A percentile compares a stretch with the other conserved stretches of the same genome.
Conservation (phyloP, 2,329 filamentous ascomycete genomes). For the Arthrobotrys sphaeroides region DNA sequence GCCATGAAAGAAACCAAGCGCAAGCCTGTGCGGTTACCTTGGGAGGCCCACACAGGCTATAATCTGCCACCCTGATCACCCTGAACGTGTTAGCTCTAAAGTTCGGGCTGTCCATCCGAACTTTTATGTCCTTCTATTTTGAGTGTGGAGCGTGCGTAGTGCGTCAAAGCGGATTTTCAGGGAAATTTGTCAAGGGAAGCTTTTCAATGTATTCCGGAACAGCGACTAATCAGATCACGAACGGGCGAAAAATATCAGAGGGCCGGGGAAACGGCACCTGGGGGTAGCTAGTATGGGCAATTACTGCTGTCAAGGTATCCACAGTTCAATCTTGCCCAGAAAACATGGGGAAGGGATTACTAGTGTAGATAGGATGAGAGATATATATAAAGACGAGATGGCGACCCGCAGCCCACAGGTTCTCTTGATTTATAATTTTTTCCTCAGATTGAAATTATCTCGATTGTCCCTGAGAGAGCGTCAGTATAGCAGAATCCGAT, state of each 20-base stretch:
- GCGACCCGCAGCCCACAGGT: no score
- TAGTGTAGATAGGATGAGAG: not conserved
- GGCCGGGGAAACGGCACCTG: conserved; percentile 42
- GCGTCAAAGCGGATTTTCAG: conserved; percentile 13
- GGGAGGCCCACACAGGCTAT: conserved; percentile 39
- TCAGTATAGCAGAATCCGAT: conserved; percentile 13
- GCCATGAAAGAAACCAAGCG: conserved; percentile 27
- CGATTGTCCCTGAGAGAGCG: conserved; percentile 16
- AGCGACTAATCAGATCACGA: conserved; percentile 12
- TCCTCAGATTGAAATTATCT: conserved; percentile 23
- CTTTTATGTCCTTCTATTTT: conserved; percentile 11
- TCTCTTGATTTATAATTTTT: not conserved
- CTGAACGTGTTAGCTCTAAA: conserved; percentile 28
- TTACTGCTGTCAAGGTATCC: not conserved
- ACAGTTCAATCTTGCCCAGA: conserved; percentile 20
- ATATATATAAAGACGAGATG: conserved; percentile 47
- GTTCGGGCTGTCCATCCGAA: conserved; percentile 48
- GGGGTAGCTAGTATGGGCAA: not conserved
- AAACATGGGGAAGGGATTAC: conserved; percentile 11
- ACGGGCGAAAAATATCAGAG: not conserved
- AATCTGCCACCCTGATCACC: not conserved
- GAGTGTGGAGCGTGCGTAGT: conserved; percentile 6
- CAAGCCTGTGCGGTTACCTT: conserved; percentile 31
- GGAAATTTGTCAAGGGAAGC: conserved; percentile 21
- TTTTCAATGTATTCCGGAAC: conserved; percentile 17